Percentiles rank a stretch among this genome's conserved stretches.
Evolutionary conservation across 1,284 basidiomycete genomes (phyloP).

Genomic region (Flammula alnicola): DNA sequence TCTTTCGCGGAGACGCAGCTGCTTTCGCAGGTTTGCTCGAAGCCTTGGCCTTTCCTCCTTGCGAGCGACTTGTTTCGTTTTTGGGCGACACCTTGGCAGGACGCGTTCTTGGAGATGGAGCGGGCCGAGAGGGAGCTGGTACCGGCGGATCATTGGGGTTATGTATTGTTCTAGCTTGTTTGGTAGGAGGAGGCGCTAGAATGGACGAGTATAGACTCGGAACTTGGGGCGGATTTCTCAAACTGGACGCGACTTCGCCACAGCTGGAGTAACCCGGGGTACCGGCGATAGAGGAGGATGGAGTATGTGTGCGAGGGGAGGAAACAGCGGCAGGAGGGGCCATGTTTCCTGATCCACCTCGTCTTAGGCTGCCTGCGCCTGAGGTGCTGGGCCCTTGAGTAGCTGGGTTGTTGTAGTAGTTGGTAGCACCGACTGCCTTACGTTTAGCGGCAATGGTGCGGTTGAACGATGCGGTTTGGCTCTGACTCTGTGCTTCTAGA

Average conservation of each 20-base stretch:
- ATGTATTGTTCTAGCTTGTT: constrained; percentile 74
- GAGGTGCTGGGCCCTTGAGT: constrained; percentile 46
- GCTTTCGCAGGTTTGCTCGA: constrained; percentile 23
- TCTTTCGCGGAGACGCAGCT: constrained; percentile 34
- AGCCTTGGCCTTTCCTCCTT: constrained; percentile 14
- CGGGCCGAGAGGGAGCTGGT: constrained; percentile 51
- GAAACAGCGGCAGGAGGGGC: constrained; percentile 50
- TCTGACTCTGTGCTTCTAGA: constrained; percentile 63
- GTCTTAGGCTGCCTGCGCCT: constrained; percentile 35
- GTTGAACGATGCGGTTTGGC: constrained; percentile 44
- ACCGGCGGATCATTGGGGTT: constrained; percentile 73
- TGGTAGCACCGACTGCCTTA: constrained; percentile 46
- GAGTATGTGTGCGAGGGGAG: constrained; percentile 41
- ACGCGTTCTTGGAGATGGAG: constrained; percentile 45
- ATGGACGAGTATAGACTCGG: constrained; percentile 75
- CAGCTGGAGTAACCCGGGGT: constrained; percentile 30
- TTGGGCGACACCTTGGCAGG: constrained; percentile 37
- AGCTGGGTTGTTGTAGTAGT: constrained; percentile 54
- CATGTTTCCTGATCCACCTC: constrained; percentile 48
- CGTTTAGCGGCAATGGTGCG: constrained; percentile 63
- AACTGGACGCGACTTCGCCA: constrained; percentile 33
- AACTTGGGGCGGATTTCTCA: constrained; percentile 35
- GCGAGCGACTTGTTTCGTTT: constrained; percentile 42
- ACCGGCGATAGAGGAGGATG: constrained; percentile 42
- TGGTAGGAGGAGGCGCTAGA: constrained; percentile 71